Evolutionary conservation across 2,329 filamentous ascomycete genomes (phyloP).

Genomic region (Ascosphaera pollenicola): DNA sequence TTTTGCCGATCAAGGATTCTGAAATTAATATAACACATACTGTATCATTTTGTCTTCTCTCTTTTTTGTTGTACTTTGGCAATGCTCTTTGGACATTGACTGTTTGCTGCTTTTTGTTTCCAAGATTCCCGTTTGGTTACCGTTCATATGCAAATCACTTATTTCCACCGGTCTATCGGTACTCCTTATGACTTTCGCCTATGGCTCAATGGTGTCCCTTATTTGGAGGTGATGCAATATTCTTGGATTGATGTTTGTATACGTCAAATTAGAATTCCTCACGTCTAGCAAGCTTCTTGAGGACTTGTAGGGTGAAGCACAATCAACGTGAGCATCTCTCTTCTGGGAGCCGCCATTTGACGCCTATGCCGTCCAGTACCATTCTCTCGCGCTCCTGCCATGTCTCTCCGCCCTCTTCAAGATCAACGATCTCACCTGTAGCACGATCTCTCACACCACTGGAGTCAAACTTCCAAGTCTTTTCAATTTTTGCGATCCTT

Average conservation of each 20-base stretch:
- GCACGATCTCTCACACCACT: conserved; percentile 53
- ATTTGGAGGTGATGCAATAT: background rate
- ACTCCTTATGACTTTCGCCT: too few species aligned
- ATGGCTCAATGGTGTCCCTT: too few species aligned
- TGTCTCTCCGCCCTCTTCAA: conserved; percentile 34
- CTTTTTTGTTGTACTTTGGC: background rate
- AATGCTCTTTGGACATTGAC: background rate
- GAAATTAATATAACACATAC: background rate
- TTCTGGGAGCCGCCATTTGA: conserved; percentile 43
- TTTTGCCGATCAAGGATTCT: background rate
- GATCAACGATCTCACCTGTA: conserved; percentile 39
- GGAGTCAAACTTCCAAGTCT: conserved; percentile 70
- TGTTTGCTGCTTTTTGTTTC: background rate
- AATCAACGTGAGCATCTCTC: conserved; percentile 44
- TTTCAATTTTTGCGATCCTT: conserved; percentile 51
- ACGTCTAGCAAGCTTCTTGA: too few species aligned
- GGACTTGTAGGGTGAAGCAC: background rate
- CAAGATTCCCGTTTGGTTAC: background rate
- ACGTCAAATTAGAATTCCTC: background rate
- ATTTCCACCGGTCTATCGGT: too few species aligned
- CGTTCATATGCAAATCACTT: too few species aligned
- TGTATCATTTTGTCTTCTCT: background rate
- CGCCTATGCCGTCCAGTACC: conserved; percentile 54
- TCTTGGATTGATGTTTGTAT: background rate
- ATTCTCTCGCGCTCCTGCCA: conserved; percentile 53